Evolutionary conservation across 345 rosid genomes (phyloP).

Genomic region (Gossypium herbaceum): DNA sequence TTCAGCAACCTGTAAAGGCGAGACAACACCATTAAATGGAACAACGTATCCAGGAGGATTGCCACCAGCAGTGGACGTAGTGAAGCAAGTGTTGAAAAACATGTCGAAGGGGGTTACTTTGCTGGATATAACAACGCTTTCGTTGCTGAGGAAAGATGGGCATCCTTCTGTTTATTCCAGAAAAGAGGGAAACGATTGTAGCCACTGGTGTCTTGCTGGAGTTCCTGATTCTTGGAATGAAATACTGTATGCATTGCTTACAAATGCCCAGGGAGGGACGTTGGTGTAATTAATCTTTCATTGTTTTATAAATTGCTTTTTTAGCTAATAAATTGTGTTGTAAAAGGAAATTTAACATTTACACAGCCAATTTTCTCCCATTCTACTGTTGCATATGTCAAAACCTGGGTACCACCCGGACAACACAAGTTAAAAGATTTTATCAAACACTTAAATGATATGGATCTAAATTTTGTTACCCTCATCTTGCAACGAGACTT

Average conservation of each 20-base stretch:
- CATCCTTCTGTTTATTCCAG: slow-evolving; percentile 51
- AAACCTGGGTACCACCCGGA: too few species aligned
- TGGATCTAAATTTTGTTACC: too few species aligned
- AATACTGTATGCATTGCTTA: slow-evolving; percentile 49
- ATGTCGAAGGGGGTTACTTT: slow-evolving; percentile 45
- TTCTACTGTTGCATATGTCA: too few species aligned
- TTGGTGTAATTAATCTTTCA: background rate
- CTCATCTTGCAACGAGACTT: too few species aligned
- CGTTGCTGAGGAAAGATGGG: slow-evolving; percentile 61
- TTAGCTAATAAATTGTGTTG: background rate
- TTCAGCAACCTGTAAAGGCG: slow-evolving; percentile 33
- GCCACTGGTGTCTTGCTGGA: slow-evolving; percentile 96
- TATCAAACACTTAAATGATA: too few species aligned
- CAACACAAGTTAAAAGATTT: too few species aligned
- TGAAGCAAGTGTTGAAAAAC: slow-evolving; percentile 32
- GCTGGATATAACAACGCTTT: slow-evolving; percentile 50
- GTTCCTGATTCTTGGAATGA: slow-evolving; percentile 93
- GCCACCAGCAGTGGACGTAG: slow-evolving; percentile 30
- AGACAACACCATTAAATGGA: slow-evolving; percentile 46
- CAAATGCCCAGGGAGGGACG: background rate
- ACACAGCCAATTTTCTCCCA: background rate
- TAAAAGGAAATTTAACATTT: background rate
- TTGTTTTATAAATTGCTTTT: background rate
- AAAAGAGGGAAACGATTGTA: slow-evolving; percentile 34
- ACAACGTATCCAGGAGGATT: slow-evolving; percentile 29